Evolutionary conservation across 2,329 filamentous ascomycete species (phyloP), one percentile per base, ranked within the genome.

Genomic region (Huntiella decipiens): DNA sequence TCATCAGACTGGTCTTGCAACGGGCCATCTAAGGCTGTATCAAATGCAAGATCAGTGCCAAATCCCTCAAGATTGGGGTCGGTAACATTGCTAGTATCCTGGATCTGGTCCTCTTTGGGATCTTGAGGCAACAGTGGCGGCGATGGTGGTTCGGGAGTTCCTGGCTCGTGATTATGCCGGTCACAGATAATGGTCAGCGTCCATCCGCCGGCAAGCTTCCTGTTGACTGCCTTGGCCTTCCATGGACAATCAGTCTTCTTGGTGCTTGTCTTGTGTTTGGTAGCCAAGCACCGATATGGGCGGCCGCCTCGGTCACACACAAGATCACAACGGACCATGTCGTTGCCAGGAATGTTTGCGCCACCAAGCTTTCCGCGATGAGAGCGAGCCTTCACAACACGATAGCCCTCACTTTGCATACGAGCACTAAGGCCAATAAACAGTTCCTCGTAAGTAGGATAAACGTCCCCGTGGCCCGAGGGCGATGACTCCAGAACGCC

Each of bases 241-340:
- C 63, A 66, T 4, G 63, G 63, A 17, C 63, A 66, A 42, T 63
- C 60, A 0, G 63, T 66, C 56, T 66, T 66, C 53, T 66, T 66
- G 5, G 63, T 66, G 17, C 61, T 60, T 5, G 63, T 63, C 53
- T 66, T 66, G 51, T 64, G 62, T 54, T 65, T 64, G 4, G 62
- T 66, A 5, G 63, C 63, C 53, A 59, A 58, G 50, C 61, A 63
- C 38, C 62, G 61, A 52, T 66, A 66, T 7, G 63, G 61, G 35
- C 63, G 57, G 17, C 63, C 63, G 42, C 63, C 63, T 39, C 63
- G 60, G 51, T 66, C 61, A 53, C 63, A 66, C n/a, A 65, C 63
- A 2, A 66, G 60, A 53, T 66, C 63, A 49, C 60, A 63, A 48
- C 63, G 61, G 32, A 65, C 60, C 44, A 66, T 64, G 38, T 63